Percentiles rank a stretch among this genome's conserved stretches.
Evolutionary conservation across 2,329 filamentous ascomycete genomes (phyloP).

Genomic region (Chaetomium strumarium): DNA sequence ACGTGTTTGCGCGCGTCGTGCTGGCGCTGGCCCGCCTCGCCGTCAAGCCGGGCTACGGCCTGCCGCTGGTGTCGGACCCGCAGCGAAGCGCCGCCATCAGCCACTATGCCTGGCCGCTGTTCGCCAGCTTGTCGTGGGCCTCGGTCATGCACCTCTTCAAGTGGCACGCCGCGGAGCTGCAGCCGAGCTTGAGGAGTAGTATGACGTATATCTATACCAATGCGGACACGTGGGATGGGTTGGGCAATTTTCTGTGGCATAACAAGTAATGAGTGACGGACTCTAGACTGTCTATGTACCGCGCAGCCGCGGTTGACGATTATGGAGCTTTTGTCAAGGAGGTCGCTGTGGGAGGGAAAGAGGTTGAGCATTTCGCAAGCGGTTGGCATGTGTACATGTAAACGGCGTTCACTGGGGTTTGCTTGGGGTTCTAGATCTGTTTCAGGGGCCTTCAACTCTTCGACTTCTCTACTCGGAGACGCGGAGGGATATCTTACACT

Average conservation of each 20-base stretch:
- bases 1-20: conserved; percentile 88
- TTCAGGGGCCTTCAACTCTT: too few species aligned
- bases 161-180: conserved; percentile 84
- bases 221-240: conserved; percentile 81
- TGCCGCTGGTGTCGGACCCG: conserved; percentile 47
- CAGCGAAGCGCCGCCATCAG: conserved; percentile 46
- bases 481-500: too few species aligned
- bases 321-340: too few species aligned
- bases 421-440: too few species aligned
- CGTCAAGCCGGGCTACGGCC: conserved; percentile 56
- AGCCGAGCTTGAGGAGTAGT: conserved; percentile 84
- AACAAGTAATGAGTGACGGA: conserved; percentile 53
- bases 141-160: conserved; percentile 93
- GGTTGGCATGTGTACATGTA: too few species aligned
- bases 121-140: conserved; percentile 87
- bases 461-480: too few species aligned
- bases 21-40: conserved; percentile 79
- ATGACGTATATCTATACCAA: conserved; percentile 97
- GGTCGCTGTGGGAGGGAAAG: too few species aligned
- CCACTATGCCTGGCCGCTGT: conserved; percentile 82
- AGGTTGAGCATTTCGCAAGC: too few species aligned
- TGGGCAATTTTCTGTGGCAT: conserved; percentile 79
- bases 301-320: too few species aligned
- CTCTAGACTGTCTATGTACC: not conserved
- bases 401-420: too few species aligned